Percentiles rank a stretch among this genome's conserved stretches.
phyloP scores from a whole-genome alignment of 176 grass and related monocot species.

The Ananas comosus region DNA sequence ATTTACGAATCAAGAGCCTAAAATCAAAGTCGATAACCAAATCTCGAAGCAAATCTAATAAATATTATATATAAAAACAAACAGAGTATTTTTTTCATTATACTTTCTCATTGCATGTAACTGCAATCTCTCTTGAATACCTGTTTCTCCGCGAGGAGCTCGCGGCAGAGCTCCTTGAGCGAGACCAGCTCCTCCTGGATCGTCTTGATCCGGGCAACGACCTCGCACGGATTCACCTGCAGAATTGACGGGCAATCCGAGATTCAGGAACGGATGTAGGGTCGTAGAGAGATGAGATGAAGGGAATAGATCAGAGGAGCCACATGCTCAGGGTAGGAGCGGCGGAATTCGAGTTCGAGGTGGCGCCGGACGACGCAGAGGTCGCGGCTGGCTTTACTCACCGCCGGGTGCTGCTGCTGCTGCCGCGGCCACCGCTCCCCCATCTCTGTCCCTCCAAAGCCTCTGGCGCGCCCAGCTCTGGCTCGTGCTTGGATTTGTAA shows the following conservation, averaged over 20 bases:
- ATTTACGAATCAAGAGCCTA: too few species aligned
- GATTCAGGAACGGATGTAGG: slow-evolving; percentile 5
- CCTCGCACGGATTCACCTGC: slow-evolving; percentile 66
- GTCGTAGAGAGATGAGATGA: background rate
- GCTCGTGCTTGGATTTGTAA: background rate
- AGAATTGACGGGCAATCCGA: background rate
- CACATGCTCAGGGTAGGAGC: slow-evolving; percentile 58
- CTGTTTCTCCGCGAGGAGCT: slow-evolving; percentile 67
- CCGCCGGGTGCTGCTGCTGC: slow-evolving; percentile 19
- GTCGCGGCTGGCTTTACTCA: slow-evolving; percentile 36
- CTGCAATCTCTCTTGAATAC: slow-evolving; percentile 2
- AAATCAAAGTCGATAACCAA: too few species aligned
- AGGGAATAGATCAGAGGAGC: background rate
- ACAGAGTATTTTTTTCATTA: too few species aligned
- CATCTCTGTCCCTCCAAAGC: background rate
- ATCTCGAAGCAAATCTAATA: too few species aligned
- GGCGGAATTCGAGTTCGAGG: slow-evolving; percentile 57
- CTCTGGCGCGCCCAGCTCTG: background rate
- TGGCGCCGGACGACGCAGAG: slow-evolving; percentile 51
- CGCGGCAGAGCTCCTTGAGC: slow-evolving; percentile 62
- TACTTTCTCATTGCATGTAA: background rate
- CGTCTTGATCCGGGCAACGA: slow-evolving; percentile 67
- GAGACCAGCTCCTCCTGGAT: slow-evolving; percentile 46
- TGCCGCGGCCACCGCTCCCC: slow-evolving; percentile 20
- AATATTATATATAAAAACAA: too few species aligned